A percentile compares a stretch with the other conserved stretches of the same genome.
These are phyloP conservation scores for Truncatella angustata DNA, from an alignment of 2,329 filamentous ascomycete species.

Conservation along the genomic window DNA sequence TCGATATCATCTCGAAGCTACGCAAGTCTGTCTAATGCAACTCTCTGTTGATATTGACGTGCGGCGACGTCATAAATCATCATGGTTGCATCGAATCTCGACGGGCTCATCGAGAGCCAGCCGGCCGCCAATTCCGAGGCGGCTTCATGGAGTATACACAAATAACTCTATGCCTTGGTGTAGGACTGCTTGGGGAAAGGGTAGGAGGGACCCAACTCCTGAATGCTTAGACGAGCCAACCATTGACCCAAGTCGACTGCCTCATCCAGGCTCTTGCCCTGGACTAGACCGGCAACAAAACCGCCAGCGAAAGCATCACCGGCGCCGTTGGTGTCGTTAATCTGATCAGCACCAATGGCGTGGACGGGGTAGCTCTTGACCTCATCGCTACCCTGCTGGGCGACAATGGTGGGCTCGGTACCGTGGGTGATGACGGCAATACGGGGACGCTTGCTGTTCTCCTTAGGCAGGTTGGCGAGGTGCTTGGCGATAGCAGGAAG, in stretches of 20 bases:
- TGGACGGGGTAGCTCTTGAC: conserved; percentile 80
- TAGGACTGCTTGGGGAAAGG: conserved; percentile 82
- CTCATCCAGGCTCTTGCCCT: conserved; percentile 76
- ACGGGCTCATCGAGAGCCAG: neutral
- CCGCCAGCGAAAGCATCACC: conserved; percentile 96
- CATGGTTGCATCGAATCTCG: neutral
- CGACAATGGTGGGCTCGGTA: conserved; percentile 85
- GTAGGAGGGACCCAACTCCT: conserved; percentile 92
- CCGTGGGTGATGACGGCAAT: conserved; percentile 93
- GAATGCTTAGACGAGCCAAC: conserved; percentile 90
- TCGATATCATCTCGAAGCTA: conserved; percentile 8
- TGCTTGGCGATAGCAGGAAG: conserved; percentile 81
- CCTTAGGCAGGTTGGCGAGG: conserved; percentile 87
- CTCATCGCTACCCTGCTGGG: conserved; percentile 66
- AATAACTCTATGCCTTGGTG: conserved; percentile 16
- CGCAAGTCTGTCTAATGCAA: neutral
- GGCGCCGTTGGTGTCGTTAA: conserved; percentile 95
- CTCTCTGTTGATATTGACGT: neutral
- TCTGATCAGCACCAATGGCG: conserved; percentile 71
- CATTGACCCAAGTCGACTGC: conserved; percentile 92
- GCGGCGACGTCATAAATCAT: neutral
- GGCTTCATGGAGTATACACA: neutral
- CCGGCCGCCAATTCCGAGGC: neutral
- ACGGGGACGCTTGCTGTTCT: conserved; percentile 80
- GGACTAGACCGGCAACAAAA: conserved; percentile 83